A percentile compares a stretch with the other conserved stretches of the same genome.
Evolutionary conservation across 495 filamentous ascomycete species (phyloP).

Genomic region (Podospora australis): DNA sequence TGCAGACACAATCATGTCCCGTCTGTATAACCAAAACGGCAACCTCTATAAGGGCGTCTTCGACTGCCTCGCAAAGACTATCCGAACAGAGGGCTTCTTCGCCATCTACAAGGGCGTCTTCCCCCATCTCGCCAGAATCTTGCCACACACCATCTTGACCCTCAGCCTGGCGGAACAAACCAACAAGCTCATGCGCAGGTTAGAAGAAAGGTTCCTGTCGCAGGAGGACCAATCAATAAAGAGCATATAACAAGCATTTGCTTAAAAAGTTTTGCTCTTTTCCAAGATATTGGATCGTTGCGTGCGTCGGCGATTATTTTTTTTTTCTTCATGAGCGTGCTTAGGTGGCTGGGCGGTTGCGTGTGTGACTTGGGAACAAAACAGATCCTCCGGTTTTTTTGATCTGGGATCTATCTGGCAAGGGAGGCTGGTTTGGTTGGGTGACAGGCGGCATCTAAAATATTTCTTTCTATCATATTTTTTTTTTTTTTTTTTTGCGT

Average conservation of each 20-base stretch:
- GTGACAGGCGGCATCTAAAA: too few relatives aligned
- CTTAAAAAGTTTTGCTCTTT: too few relatives aligned
- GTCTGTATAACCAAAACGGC: slow-evolving; percentile 98
- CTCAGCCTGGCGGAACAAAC: slow-evolving; percentile 95
- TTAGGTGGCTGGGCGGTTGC: too few relatives aligned
- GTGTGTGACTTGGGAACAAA: too few relatives aligned
- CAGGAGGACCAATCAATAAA: slow-evolving; percentile 27
- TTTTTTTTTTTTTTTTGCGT: too few relatives aligned
- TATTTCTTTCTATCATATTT: too few relatives aligned
- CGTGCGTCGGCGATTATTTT: too few relatives aligned
- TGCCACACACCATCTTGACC: slow-evolving; percentile 91
- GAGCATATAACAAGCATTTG: slow-evolving; percentile 19
- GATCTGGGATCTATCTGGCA: too few relatives aligned
- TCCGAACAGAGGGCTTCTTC: slow-evolving; percentile 82
- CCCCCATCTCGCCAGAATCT: slow-evolving; percentile 86
- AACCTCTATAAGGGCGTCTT: slow-evolving; percentile 90
- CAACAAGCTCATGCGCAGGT: slow-evolving; percentile 75
- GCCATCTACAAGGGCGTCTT: slow-evolving; percentile 98
- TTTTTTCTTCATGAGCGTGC: too few relatives aligned
- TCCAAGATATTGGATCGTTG: too few relatives aligned
- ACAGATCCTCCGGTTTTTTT: too few relatives aligned
- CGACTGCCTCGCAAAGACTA: slow-evolving; percentile 86
- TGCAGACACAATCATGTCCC: slow-evolving; percentile 93
- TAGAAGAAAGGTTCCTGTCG: slow-evolving; percentile 60
- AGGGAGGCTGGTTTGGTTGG: too few relatives aligned